A percentile compares a stretch with the other conserved stretches of the same genome.
Evolutionary conservation across 768 basidiomycete species (phyloP).

Genomic region (Leccinum aurantiacum): DNA sequence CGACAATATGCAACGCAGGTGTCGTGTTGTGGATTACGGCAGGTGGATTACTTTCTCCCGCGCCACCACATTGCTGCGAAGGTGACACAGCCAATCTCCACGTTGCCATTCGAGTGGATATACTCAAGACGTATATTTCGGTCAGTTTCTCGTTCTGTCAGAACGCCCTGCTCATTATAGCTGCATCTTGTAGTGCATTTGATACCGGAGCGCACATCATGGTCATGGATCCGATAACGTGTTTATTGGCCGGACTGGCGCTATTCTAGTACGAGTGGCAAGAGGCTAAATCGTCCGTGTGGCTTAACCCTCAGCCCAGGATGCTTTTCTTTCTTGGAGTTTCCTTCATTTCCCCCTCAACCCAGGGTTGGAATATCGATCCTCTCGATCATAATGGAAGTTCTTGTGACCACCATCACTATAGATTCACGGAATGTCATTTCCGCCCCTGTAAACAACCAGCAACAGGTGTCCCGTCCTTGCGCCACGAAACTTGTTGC

Average conservation of each 20-base stretch:
- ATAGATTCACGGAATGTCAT: constrained; percentile 9
- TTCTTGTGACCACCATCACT: constrained; percentile 3
- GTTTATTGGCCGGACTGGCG: constrained; percentile 2
- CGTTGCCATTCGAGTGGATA: neutral
- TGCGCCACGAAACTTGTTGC: constrained; percentile 25
- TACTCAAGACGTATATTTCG: neutral
- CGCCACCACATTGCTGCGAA: neutral
- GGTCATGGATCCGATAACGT: neutral
- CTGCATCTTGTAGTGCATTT: neutral
- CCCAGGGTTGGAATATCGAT: constrained; percentile 28
- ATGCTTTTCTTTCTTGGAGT: constrained; percentile 16
- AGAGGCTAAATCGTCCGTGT: constrained; percentile 13
- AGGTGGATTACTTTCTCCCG: neutral
- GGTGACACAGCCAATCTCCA: neutral
- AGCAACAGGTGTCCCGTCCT: constrained; percentile 10
- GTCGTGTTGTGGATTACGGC: constrained; percentile 43
- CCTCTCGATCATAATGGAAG: constrained; percentile 7
- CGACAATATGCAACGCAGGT: constrained; percentile 53
- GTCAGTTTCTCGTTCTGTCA: constrained; percentile 6
- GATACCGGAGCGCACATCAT: neutral
- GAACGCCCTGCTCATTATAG: constrained; percentile 7
- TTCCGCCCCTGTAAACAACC: constrained; percentile 16
- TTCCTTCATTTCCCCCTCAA: constrained; percentile 24
- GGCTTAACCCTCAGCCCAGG: constrained; percentile 31
- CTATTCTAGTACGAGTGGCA: constrained; percentile 6